A percentile compares a stretch with the other conserved stretches of the same genome.
Conservation (phyloP, 2,329 filamentous ascomycete species). For the Pyrenophora seminiperda region DNA sequence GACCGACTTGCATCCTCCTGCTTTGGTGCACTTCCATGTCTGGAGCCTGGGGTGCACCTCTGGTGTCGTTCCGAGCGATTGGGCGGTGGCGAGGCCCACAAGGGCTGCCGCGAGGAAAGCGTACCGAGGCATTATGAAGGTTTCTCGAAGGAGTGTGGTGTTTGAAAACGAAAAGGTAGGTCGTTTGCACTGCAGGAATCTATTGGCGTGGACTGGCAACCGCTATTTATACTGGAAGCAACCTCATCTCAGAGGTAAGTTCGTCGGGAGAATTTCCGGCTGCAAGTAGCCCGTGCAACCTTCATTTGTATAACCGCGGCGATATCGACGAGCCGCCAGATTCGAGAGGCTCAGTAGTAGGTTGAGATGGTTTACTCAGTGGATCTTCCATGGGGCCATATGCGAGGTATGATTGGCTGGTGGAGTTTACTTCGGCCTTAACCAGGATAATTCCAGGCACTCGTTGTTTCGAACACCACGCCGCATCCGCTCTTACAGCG, state of each 20-base stretch:
- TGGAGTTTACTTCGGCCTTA: constrained; percentile 6
- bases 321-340: no score
- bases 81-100: constrained; percentile 36
- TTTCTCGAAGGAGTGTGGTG: no score
- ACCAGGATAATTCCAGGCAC: neutral
- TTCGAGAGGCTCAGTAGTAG: no score
- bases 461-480: constrained; percentile 17
- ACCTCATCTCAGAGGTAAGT: no score
- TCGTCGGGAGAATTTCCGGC: no score
- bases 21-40: constrained; percentile 60
- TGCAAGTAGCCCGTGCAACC: no score
- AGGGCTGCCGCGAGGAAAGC: constrained; percentile 33
- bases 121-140: constrained; percentile 29
- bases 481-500: neutral
- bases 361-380: neutral
- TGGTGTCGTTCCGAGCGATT: constrained; percentile 38
- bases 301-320: no score
- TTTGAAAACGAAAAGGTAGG: no score
- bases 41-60: constrained; percentile 59
- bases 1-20: constrained; percentile 55
- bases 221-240: no score
- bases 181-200: no score
- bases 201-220: no score
- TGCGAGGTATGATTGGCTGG: constrained; percentile 7
- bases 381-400: neutral